Evolutionary conservation across 179 eudicot genomes (phyloP), one percentile per base, ranked within the genome.

Genomic region (Silene coronaria): DNA sequence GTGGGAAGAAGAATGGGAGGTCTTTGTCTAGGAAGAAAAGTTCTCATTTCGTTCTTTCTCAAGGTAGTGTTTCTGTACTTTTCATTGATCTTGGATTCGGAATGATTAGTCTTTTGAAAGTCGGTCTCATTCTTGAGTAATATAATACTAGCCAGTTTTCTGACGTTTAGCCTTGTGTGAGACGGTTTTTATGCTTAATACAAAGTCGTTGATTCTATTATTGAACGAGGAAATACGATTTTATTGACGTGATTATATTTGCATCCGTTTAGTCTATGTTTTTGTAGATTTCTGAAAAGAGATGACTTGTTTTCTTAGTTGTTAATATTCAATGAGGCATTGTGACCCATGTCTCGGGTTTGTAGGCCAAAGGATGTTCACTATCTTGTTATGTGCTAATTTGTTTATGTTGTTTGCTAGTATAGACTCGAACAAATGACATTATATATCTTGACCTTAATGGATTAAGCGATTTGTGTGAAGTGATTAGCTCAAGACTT

Each of bases 11-110:
- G 67, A 79, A 58, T 69, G 89, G 84, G 45, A 73, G 81, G 85
- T 71, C 67, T 68, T 75, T 76, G 76, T 86, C 94, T 3, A 84
- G 80, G 84, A 88, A 88, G 72, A 86, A 82, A 79, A 84, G 77
- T 73, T 71, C 77, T 68, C 80, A 78, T 79, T 71, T 78, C 36
- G 75, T 70, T 74, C 88, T 76, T 72, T 80, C 79, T 77, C 87
- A 79, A 81, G 88, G 85, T 77, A 66, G 64, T 48, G 17, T 32
- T 55, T n/a, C 11, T 64, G 46, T 71, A 22, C 19, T 4, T 55
- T 55, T 55, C 59, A 6, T 55, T 55, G 8, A 16, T 55, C 59
- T 55, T 55, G 7, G 22, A 55, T 53, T 53, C 21, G 58, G 5
- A 51, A 16, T 42, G 48, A 42, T 11, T 42, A 38, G 11, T 60